These are phyloP conservation scores for Escovopsis weberi DNA, from an alignment of 2,329 filamentous ascomycete species.

Conservation along the genomic window DNA sequence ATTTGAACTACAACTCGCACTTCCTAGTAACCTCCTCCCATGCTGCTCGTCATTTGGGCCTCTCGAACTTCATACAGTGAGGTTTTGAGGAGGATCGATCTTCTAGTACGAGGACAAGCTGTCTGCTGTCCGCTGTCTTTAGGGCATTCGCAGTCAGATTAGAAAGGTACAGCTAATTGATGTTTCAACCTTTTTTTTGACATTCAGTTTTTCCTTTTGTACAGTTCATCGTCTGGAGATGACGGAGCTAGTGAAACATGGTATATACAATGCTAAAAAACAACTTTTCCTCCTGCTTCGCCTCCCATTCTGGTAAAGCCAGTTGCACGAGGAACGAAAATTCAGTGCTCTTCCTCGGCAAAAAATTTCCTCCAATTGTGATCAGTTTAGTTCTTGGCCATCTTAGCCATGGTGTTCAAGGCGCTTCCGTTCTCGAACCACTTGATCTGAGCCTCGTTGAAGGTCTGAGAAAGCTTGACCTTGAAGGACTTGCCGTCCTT, in stretches of 20 bases:
- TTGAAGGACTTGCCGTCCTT: slow-evolving; percentile 73
- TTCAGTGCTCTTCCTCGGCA: background rate
- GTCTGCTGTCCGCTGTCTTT: too few species aligned
- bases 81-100: too few species aligned
- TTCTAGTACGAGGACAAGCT: too few species aligned
- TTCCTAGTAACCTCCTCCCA: too few species aligned
- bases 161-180: too few species aligned
- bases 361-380: background rate
- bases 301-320: background rate
- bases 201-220: background rate
- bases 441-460: slow-evolving; percentile 94
- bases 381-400: slow-evolving; percentile 18
- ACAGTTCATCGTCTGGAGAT: background rate
- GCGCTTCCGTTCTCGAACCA: slow-evolving; percentile 99
- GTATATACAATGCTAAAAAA: background rate
- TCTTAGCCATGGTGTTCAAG: slow-evolving; percentile 96
- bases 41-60: too few species aligned
- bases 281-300: background rate
- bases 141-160: too few species aligned
- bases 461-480: slow-evolving; percentile 79
- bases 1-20: too few species aligned
- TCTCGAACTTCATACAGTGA: too few species aligned
- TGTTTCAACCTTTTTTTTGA: too few species aligned
- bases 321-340: background rate
- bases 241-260: slow-evolving; percentile 1